phyloP scores from a whole-genome alignment of 177 flowering plant genomes.

The Vitis hybrid region DNA sequence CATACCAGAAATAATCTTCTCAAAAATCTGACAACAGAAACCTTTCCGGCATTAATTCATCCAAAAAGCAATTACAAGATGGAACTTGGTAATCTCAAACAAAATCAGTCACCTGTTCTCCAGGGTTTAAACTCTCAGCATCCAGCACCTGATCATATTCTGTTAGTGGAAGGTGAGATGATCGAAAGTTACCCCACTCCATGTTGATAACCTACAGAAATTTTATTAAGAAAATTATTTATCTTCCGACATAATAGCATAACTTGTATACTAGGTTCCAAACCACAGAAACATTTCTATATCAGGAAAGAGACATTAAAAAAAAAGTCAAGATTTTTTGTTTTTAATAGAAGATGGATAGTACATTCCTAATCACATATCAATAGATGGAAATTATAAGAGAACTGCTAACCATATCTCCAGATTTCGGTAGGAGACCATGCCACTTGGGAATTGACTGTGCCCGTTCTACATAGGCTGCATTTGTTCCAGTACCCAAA shows the following conservation, averaged over 20 bases:
- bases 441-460: constrained; percentile 97
- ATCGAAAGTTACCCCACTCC: constrained; percentile 97
- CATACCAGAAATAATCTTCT: constrained; percentile 95
- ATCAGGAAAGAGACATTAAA: neutral
- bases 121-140: constrained; percentile 81
- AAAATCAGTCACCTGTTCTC: constrained; percentile 63
- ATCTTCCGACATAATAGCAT: too few species aligned
- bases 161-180: constrained; percentile 83
- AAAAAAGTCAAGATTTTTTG: constrained; percentile 1
- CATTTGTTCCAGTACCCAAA: constrained; percentile 97
- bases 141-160: constrained; percentile 80
- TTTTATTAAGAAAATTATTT: neutral
- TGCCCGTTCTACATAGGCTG: constrained; percentile 96
- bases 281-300: neutral
- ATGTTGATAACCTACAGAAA: constrained; percentile 77
- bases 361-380: neutral
- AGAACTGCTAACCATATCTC: constrained; percentile 68
- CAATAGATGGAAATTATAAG: neutral
- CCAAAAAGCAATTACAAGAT: neutral
- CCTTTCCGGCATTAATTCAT: neutral
- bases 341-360: too few species aligned
- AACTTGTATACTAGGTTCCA: neutral
- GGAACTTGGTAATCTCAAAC: neutral
- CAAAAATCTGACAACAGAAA: constrained; percentile 58
- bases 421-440: constrained; percentile 83